Evolutionary conservation across 2,329 filamentous ascomycete species (phyloP).

Genomic region (Talaromyces sp.): DNA sequence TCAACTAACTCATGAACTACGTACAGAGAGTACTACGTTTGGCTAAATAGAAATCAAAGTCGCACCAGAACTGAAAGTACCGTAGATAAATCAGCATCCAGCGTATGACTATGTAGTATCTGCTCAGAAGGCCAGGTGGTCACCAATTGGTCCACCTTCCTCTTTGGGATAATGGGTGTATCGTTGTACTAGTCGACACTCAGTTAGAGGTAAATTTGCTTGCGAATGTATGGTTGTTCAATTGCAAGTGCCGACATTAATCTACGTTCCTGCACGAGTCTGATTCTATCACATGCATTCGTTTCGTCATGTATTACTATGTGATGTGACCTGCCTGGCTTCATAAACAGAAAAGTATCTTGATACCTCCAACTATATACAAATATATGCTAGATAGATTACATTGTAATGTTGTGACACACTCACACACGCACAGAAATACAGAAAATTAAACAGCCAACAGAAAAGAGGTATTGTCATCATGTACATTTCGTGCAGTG

Average conservation of each 20-base stretch:
- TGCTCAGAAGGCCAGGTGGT: not conserved
- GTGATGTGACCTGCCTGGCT: not conserved
- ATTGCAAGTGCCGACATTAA: not conserved
- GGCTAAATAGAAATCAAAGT: not conserved
- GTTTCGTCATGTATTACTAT: not conserved
- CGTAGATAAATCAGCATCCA: not conserved
- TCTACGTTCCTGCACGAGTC: not conserved
- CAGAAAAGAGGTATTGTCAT: not conserved
- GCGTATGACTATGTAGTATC: not conserved
- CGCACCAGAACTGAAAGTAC: not conserved
- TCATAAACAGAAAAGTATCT: not conserved
- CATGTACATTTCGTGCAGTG: conserved; percentile 41
- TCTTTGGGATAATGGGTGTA: not conserved
- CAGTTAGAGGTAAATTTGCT: not conserved
- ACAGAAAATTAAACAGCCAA: not conserved
- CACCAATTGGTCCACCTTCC: not conserved
- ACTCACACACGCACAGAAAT: not conserved
- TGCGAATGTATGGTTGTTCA: not conserved
- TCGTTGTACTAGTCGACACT: not conserved
- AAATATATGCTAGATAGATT: conserved; percentile 11
- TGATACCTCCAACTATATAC: conserved; percentile 6
- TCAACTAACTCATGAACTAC: not conserved
- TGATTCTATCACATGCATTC: not conserved
- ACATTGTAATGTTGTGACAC: conserved; percentile 9
- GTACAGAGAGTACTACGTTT: not conserved